Evolutionary conservation across 2,329 filamentous ascomycete species (phyloP).

Genomic region (Verticillium albo-atrum): DNA sequence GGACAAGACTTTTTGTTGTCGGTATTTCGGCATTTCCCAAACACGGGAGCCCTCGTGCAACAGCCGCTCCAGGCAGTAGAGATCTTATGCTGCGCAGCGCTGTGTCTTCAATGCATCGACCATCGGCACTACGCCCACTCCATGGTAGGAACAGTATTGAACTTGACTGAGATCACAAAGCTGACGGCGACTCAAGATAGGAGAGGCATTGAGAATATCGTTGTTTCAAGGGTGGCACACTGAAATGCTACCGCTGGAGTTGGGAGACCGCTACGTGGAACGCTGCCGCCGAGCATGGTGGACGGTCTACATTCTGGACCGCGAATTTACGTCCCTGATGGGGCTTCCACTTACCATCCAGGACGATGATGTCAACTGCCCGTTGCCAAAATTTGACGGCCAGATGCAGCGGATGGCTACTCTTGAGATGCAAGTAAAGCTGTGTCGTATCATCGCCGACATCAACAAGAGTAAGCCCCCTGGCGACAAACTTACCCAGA

Average conservation of each 20-base stretch:
- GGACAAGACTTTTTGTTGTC: conserved; percentile 42
- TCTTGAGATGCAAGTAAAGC: conserved; percentile 25
- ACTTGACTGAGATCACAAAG: neutral
- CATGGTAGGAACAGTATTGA: conserved; percentile 26
- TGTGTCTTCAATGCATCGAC: conserved; percentile 49
- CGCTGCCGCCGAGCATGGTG: conserved; percentile 47
- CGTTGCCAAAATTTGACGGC: conserved; percentile 24
- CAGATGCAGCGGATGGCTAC: conserved; percentile 19
- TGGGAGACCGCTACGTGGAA: conserved; percentile 35
- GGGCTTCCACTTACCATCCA: conserved; percentile 43
- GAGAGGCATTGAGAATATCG: conserved; percentile 46
- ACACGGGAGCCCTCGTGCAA: conserved; percentile 30
- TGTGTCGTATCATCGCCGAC: conserved; percentile 22
- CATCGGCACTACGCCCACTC: conserved; percentile 39
- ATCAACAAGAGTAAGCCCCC: conserved; percentile 22
- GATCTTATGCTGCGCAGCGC: conserved; percentile 43
- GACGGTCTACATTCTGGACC: conserved; percentile 48
- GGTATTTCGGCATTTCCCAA: conserved; percentile 38
- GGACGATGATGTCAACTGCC: conserved; percentile 45
- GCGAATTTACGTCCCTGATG: conserved; percentile 50
- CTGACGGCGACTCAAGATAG: conserved; percentile 27
- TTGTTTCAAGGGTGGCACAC: conserved; percentile 48
- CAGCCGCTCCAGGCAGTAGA: conserved; percentile 43
- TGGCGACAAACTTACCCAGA: neutral
- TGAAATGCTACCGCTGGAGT: conserved; percentile 37